These are phyloP conservation scores for Neurospora sp. DNA, from an alignment of 495 filamentous ascomycete genomes.

Conservation along the genomic window DNA sequence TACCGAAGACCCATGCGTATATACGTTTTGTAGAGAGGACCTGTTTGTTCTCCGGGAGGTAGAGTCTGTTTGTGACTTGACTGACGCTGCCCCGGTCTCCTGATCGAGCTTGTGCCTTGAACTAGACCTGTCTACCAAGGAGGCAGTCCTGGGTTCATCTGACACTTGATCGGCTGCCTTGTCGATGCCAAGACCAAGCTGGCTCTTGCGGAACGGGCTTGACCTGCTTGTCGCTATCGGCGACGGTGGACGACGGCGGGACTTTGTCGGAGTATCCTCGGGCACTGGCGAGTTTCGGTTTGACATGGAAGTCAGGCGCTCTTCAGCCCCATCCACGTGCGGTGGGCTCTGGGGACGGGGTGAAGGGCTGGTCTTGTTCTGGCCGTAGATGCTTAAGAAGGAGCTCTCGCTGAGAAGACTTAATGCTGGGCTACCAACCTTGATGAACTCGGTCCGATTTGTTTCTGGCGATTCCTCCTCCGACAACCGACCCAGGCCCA, in stretches of 20 bases:
- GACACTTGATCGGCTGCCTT: background rate
- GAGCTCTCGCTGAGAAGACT: constrained; percentile 75
- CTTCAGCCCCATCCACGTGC: constrained; percentile 18
- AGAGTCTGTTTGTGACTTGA: background rate
- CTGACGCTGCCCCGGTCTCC: background rate
- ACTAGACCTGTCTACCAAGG: background rate
- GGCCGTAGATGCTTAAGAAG: constrained; percentile 57
- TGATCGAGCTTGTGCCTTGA: background rate
- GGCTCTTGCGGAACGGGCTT: constrained; percentile 25
- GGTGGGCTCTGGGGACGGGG: background rate
- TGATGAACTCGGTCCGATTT: constrained; percentile 18
- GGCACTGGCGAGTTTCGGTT: constrained; percentile 1
- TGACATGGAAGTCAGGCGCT: background rate
- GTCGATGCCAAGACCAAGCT: background rate
- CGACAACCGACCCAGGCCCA: constrained; percentile 28
- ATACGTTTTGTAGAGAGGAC: constrained; percentile 22
- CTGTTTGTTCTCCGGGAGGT: background rate
- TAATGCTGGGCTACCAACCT: constrained; percentile 51
- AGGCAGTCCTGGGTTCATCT: background rate
- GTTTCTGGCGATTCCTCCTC: constrained; percentile 25
- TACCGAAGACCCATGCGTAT: constrained; percentile 24
- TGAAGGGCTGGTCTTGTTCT: constrained; percentile 19
- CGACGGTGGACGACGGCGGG: constrained; percentile 8
- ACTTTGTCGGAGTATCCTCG: constrained; percentile 10
- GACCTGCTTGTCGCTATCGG: constrained; percentile 8